Conservation (phyloP, 1,284 basidiomycete species). For the Neonothopanus nambi region DNA sequence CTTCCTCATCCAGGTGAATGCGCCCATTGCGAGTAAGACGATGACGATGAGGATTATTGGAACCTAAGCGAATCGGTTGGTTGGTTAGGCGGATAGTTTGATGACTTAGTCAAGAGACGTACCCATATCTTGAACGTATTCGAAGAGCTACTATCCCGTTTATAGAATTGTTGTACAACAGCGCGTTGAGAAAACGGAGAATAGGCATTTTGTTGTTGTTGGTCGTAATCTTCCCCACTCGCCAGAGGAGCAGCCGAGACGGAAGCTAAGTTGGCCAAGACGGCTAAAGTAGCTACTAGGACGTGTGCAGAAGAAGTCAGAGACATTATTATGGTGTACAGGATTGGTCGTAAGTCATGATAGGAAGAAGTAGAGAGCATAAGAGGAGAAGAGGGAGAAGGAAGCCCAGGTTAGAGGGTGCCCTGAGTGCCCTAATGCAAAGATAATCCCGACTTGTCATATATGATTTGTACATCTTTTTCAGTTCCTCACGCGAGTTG, state of each 20-base stretch:
- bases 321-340: slow-evolving; percentile 7
- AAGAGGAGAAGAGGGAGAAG: not conserved
- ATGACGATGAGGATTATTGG: slow-evolving; percentile 14
- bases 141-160: slow-evolving; percentile 7
- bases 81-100: not conserved
- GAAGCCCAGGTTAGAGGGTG: not conserved
- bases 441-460: too few species aligned
- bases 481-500: too few species aligned
- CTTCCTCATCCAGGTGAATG: not conserved
- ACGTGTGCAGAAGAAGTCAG: not conserved
- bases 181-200: too few species aligned
- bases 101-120: not conserved
- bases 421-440: too few species aligned
- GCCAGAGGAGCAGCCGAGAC: slow-evolving; percentile 9
- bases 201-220: not conserved
- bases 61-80: slow-evolving; percentile 1
- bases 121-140: slow-evolving; percentile 15
- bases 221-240: not conserved
- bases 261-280: slow-evolving; percentile 2
- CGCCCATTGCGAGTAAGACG: slow-evolving; percentile 2
- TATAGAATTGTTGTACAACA: not conserved
- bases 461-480: too few species aligned
- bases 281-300: not conserved
- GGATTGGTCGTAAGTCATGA: slow-evolving; percentile 16
- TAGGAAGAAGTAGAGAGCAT: slow-evolving; percentile 7